Evolutionary conservation across 768 basidiomycete species (phyloP).

Genomic region (Russula earlei): DNA sequence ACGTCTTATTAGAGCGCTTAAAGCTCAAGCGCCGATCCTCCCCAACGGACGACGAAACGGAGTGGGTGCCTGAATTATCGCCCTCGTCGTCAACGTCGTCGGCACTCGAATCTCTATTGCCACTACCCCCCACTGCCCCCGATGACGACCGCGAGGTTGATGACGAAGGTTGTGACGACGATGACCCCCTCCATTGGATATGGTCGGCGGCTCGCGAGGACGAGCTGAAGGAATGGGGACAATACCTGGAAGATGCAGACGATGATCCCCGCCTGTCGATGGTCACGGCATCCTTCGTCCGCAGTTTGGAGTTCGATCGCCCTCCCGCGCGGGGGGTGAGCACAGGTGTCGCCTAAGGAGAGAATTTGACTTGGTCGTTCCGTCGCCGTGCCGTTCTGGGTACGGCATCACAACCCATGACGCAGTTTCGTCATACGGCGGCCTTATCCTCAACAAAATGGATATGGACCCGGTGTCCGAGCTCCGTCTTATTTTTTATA

Average conservation of each 20-base stretch:
- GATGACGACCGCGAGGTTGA: no score
- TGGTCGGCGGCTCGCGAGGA: conserved; percentile 1
- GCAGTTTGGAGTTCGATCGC: background rate
- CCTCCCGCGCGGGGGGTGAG: background rate
- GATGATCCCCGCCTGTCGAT: background rate
- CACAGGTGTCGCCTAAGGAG: background rate
- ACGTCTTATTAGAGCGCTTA: background rate
- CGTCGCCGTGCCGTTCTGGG: no score
- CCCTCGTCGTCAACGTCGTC: background rate
- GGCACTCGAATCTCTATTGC: background rate
- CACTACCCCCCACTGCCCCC: background rate
- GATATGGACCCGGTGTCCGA: no score
- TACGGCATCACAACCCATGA: no score
- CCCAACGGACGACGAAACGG: background rate
- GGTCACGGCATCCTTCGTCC: background rate
- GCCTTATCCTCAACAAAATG: no score
- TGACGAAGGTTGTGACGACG: no score
- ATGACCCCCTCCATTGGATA: background rate
- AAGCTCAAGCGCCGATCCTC: background rate
- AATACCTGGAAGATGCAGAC: background rate
- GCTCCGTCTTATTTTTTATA: no score
- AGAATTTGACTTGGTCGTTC: background rate
- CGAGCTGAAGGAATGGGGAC: conserved; percentile 9
- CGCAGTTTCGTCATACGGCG: no score
- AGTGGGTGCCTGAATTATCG: background rate